Percentiles rank a stretch among this genome's conserved stretches.
These are phyloP conservation scores for Tardiomyces depauwii DNA, from an alignment of 1,139 yeast genomes.

Conservation along the genomic window DNA sequence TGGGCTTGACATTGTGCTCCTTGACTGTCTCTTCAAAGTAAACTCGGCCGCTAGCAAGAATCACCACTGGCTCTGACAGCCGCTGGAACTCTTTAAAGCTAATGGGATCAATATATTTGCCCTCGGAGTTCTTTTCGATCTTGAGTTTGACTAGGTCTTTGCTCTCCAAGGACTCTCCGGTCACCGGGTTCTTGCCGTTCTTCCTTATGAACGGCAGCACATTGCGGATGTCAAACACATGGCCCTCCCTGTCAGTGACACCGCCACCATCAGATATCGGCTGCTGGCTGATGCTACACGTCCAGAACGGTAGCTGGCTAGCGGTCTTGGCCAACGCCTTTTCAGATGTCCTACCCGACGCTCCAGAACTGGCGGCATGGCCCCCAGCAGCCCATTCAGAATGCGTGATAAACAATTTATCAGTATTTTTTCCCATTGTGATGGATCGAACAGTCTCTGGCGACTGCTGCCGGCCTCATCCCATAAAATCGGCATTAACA, in stretches of 20 bases:
- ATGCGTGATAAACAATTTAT: conserved; percentile 27
- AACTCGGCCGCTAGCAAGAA: conserved; percentile 24
- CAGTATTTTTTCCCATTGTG: conserved; percentile 29
- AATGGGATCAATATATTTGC: conserved; percentile 24
- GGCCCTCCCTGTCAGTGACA: conserved; percentile 22
- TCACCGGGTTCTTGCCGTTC: conserved; percentile 23
- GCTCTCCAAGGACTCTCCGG: conserved; percentile 18
- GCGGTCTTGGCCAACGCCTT: conserved; percentile 8
- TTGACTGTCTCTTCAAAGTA: conserved; percentile 23
- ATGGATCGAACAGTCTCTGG: background rate
- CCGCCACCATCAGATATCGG: conserved; percentile 21
- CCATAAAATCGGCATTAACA: too few relatives aligned
- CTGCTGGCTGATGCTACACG: conserved; percentile 26
- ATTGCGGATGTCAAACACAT: conserved; percentile 25
- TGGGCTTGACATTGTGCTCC: conserved; percentile 22
- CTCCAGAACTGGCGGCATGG: conserved; percentile 21
- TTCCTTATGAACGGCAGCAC: conserved; percentile 24
- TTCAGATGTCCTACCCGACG: conserved; percentile 3
- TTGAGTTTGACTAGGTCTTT: conserved; percentile 20
- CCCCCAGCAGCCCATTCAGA: conserved; percentile 25
- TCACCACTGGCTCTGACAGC: conserved; percentile 21
- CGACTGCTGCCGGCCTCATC: too few relatives aligned
- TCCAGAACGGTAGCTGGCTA: conserved; percentile 23
- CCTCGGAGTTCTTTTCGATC: conserved; percentile 20
- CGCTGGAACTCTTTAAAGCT: conserved; percentile 24